Evolutionary conservation across 192 early-diverging fungal genomes (phyloP), one percentile per base, ranked within the genome.

Genomic region (Coemansia sp.): DNA sequence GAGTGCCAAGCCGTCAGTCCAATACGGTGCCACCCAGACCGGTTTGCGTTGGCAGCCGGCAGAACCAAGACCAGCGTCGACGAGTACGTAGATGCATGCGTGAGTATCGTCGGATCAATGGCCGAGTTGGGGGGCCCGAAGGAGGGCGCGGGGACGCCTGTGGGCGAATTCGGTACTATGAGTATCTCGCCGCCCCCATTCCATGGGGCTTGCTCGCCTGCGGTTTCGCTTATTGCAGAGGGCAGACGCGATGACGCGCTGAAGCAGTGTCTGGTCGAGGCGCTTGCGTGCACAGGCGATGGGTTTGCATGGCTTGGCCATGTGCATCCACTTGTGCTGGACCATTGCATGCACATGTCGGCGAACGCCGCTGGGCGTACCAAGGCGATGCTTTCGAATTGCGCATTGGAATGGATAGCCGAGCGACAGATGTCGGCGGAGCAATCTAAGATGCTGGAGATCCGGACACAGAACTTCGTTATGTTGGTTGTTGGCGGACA

Each of bases 11-110:
- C 48, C 0, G 57, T 75, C 21, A 66, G 71, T 51, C 68, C 72
- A 0, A 12, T 14, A 1, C 20, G 58, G 51, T 67, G 77, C 62
- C 33, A 12, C 15, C 46, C 57, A 0, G 48, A 74, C 26, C 48
- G 36, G 24, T 75, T 75, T 68, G 66, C 38, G 16, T 60, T 72
- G 14, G 23, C 43, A 5, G 69, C 35, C 2, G 55, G 41, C 14
- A 34, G n/a, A 12, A 24, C 39, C 36, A 52, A 11, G 58, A 68
- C 67, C 14, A 72, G 73, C 49, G 49, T 81, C 7, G 73, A 81
- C 45, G 78, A 81, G 67, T 75, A 75, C 5, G 73, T 36, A 14
- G 39, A 23, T 10, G 72, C 78, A 3, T 81, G 78, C 38, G n/a
- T 14, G 8, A 38, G 24, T 2, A 75, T 79, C 56, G 60, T 64